Conservation (phyloP, 208 protist species). For the Leishmania martiniquensis region DNA sequence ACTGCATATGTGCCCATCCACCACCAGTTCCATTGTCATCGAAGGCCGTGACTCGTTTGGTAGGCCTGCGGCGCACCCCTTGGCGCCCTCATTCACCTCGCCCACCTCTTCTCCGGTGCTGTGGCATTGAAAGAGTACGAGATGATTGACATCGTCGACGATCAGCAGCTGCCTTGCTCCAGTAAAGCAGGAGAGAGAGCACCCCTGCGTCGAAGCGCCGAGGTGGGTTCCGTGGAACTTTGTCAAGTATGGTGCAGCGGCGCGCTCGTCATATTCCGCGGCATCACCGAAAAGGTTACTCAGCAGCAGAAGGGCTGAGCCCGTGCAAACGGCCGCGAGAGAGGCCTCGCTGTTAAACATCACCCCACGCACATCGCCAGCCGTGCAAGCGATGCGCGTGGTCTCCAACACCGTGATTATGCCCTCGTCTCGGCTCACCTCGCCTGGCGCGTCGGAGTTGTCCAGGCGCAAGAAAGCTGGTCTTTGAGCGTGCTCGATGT, state of each 20-base stretch:
- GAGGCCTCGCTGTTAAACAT: constrained; percentile 18
- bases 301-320: constrained; percentile 10
- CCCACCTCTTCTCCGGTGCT: background rate
- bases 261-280: background rate
- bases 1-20: constrained; percentile 67
- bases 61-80: background rate
- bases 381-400: constrained; percentile 9
- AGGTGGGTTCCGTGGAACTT: constrained; percentile 14
- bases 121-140: constrained; percentile 19
- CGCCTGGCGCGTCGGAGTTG: background rate
- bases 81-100: background rate
- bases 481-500: background rate
- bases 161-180: constrained; percentile 14
- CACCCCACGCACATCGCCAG: constrained; percentile 4
- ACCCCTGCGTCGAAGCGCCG: constrained; percentile 21
- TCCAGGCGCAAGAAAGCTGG: constrained; percentile 10
- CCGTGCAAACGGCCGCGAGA: constrained; percentile 9
- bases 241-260: background rate
- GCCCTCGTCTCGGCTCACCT: background rate
- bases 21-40: constrained; percentile 30
- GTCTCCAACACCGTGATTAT: constrained; percentile 7
- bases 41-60: background rate
- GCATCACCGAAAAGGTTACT: background rate
- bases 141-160: constrained; percentile 31
- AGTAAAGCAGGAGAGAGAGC: constrained; percentile 21